phyloP scores from a whole-genome alignment of 495 filamentous ascomycete genomes.

The Trichoderma reesei region DNA sequence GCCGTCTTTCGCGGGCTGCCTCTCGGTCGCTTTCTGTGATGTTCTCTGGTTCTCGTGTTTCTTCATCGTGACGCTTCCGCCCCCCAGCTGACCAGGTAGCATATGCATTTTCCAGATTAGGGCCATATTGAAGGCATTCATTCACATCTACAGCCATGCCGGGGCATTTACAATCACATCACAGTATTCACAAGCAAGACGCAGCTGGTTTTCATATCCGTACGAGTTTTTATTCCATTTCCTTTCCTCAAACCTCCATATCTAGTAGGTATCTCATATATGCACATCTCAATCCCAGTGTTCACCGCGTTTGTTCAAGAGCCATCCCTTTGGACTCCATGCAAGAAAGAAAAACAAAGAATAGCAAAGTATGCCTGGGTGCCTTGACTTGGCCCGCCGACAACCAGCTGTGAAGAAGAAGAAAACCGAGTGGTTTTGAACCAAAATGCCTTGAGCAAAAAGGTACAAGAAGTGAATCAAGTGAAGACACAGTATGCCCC shows the following conservation, averaged over 20 bases:
- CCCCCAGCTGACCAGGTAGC: too few species aligned
- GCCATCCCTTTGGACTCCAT: neutral
- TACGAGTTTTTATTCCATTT: neutral
- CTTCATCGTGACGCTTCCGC: too few species aligned
- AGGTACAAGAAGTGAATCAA: neutral
- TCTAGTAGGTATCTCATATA: neutral
- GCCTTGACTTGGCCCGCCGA: neutral
- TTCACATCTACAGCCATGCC: too few species aligned
- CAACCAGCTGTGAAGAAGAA: conserved; percentile 5
- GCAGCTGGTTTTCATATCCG: neutral
- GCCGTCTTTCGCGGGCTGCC: neutral
- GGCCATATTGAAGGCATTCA: too few species aligned
- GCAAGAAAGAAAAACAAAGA: neutral
- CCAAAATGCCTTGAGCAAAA: neutral
- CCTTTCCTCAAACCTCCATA: neutral
- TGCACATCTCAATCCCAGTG: neutral
- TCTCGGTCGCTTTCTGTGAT: too few species aligned
- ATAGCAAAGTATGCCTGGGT: neutral
- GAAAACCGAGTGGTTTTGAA: neutral
- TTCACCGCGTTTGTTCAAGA: neutral
- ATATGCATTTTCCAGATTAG: too few species aligned
- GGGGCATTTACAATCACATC: neutral
- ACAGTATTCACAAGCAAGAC: neutral
- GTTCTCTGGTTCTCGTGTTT: too few species aligned
- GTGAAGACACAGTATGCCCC: neutral